Evolutionary conservation across 805 yeast genomes (phyloP).

Genomic region (Metschnikowia vanudenii): DNA sequence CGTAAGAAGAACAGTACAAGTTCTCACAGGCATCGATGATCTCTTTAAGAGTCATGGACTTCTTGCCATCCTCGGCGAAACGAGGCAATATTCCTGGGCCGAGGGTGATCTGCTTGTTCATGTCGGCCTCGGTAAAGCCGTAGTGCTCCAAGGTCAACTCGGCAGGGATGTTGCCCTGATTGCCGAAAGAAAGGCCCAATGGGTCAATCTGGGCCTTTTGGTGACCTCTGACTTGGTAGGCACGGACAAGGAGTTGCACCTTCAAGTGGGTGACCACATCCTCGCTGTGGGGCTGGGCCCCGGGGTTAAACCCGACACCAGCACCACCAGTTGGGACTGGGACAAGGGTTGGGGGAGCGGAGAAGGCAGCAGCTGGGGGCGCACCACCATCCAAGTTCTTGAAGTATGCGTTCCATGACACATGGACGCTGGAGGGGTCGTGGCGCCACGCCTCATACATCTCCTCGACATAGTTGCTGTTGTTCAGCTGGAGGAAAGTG

Average conservation of each 20-base stretch:
- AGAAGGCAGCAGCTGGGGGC: slow-evolving; percentile 71
- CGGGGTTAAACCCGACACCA: slow-evolving; percentile 52
- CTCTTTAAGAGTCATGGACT: slow-evolving; percentile 71
- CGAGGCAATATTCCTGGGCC: slow-evolving; percentile 98
- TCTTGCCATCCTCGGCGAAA: slow-evolving; percentile 66
- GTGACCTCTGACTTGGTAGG: slow-evolving; percentile 98
- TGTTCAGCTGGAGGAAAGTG: slow-evolving; percentile 76
- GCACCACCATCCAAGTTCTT: slow-evolving; percentile 76
- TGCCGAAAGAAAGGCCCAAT: slow-evolving; percentile 84
- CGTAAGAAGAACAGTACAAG: slow-evolving; percentile 84
- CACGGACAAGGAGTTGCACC: slow-evolving; percentile 94
- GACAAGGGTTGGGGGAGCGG: slow-evolving; percentile 88
- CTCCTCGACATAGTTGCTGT: slow-evolving; percentile 93
- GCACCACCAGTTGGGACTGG: slow-evolving; percentile 82
- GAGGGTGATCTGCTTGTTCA: slow-evolving; percentile 77
- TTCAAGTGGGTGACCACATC: slow-evolving; percentile 86
- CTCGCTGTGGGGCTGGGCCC: slow-evolving; percentile 48
- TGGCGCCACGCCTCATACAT: slow-evolving; percentile 94
- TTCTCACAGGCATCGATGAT: slow-evolving; percentile 75
- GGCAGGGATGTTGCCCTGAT: slow-evolving; percentile 62
- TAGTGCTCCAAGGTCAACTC: slow-evolving; percentile 92
- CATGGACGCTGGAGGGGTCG: slow-evolving; percentile 90
- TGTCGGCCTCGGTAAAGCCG: slow-evolving; percentile 84
- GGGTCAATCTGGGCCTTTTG: slow-evolving; percentile 95
- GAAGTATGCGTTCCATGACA: slow-evolving; percentile 96